Evolutionary conservation across 1,284 basidiomycete species (phyloP).

Genomic region (Ceratobasidium sp.): DNA sequence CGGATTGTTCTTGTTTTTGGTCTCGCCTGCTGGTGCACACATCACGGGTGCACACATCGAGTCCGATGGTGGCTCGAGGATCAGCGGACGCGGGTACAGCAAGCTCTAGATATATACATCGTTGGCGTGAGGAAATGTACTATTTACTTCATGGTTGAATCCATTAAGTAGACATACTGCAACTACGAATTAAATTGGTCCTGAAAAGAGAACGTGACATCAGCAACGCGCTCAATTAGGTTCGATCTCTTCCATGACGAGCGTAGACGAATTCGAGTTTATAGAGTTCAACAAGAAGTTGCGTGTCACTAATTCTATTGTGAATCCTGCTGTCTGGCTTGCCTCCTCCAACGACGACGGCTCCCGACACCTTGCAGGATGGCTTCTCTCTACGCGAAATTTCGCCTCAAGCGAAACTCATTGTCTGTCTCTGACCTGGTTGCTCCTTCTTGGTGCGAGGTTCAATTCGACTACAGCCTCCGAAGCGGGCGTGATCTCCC

Average conservation of each 20-base stretch:
- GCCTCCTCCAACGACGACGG: slow-evolving; percentile 10
- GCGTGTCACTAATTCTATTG: slow-evolving; percentile 60
- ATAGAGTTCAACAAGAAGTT: slow-evolving; percentile 70
- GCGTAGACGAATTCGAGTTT: slow-evolving; percentile 62
- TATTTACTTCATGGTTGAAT: neutral
- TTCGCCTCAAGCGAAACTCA: slow-evolving; percentile 17
- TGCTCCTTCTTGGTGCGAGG: slow-evolving; percentile 62
- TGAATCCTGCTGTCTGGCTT: slow-evolving; percentile 47
- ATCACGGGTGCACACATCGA: slow-evolving; percentile 78
- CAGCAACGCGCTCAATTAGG: no score
- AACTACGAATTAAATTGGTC: no score
- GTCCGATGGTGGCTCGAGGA: slow-evolving; percentile 69
- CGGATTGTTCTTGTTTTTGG: slow-evolving; percentile 77
- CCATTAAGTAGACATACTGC: no score
- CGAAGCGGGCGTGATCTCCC: slow-evolving; percentile 59
- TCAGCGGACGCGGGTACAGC: slow-evolving; percentile 39
- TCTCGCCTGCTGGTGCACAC: slow-evolving; percentile 75
- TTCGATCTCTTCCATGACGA: no score
- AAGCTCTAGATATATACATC: slow-evolving; percentile 15
- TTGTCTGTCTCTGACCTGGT: slow-evolving; percentile 62
- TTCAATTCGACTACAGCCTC: slow-evolving; percentile 78
- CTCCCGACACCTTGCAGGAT: neutral
- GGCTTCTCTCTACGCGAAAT: slow-evolving; percentile 34
- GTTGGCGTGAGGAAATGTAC: neutral
- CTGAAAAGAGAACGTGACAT: no score